Evolutionary conservation across 2,329 filamentous ascomycete genomes (phyloP).

Genomic region (Talaromyces islandicus): DNA sequence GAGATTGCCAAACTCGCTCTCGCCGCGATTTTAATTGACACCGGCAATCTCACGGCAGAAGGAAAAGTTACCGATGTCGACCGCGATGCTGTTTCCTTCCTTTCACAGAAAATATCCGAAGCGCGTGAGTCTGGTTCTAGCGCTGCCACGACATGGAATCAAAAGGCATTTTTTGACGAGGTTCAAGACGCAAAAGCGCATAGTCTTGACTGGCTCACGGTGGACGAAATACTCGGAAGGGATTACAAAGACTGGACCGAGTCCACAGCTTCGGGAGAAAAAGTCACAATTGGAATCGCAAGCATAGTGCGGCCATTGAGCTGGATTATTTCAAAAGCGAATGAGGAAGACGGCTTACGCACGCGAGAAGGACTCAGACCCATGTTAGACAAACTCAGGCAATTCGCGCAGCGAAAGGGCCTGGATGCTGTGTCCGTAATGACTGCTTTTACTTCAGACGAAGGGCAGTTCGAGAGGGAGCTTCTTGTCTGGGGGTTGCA

Average conservation of each 20-base stretch:
- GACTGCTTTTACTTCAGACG: constrained; percentile 48
- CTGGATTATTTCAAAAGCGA: constrained; percentile 48
- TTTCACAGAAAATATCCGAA: constrained; percentile 45
- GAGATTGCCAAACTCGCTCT: constrained; percentile 35
- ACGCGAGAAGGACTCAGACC: constrained; percentile 13
- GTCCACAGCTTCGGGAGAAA: constrained; percentile 3
- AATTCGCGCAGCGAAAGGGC: constrained; percentile 41
- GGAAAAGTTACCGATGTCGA: constrained; percentile 43
- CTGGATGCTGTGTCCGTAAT: constrained; percentile 54
- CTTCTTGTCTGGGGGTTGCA: constrained; percentile 46
- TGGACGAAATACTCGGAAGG: constrained; percentile 53
- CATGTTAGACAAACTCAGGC: constrained; percentile 37
- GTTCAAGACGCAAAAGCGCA: constrained; percentile 51
- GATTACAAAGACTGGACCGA: constrained; percentile 61
- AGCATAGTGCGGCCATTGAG: constrained; percentile 52
- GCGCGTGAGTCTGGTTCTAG: constrained; percentile 12
- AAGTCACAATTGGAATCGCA: constrained; percentile 50
- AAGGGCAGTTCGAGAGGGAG: constrained; percentile 45
- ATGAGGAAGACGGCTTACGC: neutral
- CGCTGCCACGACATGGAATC: constrained; percentile 32
- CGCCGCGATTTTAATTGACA: constrained; percentile 40
- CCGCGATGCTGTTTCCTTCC: constrained; percentile 44
- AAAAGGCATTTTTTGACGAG: constrained; percentile 45
- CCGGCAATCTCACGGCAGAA: constrained; percentile 37
- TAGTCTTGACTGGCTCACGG: constrained; percentile 45